phyloP scores from a whole-genome alignment of 345 rosid species.

The Nephelium lappaceum region DNA sequence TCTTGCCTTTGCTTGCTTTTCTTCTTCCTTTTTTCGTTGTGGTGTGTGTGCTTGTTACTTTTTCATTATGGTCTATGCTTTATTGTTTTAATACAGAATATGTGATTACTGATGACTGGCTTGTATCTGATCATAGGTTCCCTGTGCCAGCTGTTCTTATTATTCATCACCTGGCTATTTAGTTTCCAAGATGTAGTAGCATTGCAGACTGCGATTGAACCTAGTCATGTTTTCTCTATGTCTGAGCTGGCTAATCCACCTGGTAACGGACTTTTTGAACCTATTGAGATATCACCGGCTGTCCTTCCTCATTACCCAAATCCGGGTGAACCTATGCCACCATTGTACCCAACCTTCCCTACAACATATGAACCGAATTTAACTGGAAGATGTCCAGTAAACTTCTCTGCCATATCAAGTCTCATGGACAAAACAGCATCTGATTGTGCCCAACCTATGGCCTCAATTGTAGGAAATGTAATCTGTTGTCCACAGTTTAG shows the following conservation, averaged over 20 bases:
- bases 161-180: slow-evolving; percentile 66
- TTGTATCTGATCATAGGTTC: slow-evolving; percentile 56
- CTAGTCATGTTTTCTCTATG: slow-evolving; percentile 50
- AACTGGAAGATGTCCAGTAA: slow-evolving; percentile 88
- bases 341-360: slow-evolving; percentile 87
- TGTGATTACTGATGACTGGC: slow-evolving; percentile 28
- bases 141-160: slow-evolving; percentile 50
- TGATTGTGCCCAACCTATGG: slow-evolving; percentile 81
- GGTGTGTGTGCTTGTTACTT: neutral
- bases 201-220: slow-evolving; percentile 36
- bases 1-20: neutral
- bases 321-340: slow-evolving; percentile 64
- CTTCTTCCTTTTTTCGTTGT: too few relatives aligned
- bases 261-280: slow-evolving; percentile 66
- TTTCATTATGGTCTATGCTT: neutral
- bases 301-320: slow-evolving; percentile 67
- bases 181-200: slow-evolving; percentile 68
- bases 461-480: slow-evolving; percentile 84
- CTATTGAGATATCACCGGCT: slow-evolving; percentile 89
- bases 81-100: neutral
- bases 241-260: slow-evolving; percentile 77
- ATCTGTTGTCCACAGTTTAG: slow-evolving; percentile 94
- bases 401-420: slow-evolving; percentile 69
- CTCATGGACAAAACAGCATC: slow-evolving; percentile 72
- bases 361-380: slow-evolving; percentile 74